phyloP scores from a whole-genome alignment of 139 green algal genomes.

The Chlamydomonas sphaeroides region DNA sequence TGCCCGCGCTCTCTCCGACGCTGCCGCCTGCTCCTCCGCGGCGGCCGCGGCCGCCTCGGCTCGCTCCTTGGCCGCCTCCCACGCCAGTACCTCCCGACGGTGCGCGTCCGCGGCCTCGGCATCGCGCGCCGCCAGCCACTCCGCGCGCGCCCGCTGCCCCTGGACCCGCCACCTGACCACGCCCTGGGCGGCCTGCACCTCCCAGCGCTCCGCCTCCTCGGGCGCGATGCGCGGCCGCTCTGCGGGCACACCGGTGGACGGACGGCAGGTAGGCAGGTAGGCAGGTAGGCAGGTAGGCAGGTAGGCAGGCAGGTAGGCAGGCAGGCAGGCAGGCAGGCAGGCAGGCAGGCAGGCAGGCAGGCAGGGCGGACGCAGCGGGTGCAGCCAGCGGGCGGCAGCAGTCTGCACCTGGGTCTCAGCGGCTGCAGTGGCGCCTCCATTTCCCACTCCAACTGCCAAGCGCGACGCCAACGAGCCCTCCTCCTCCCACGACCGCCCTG shows the following conservation, averaged over 20 bases:
- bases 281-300: no score
- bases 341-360: no score
- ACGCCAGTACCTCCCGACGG: constrained; percentile 6
- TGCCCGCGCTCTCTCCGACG: no score
- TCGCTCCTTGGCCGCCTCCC: constrained; percentile 21
- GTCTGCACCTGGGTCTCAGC: no score
- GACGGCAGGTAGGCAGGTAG: no score
- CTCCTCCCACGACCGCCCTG: background rate
- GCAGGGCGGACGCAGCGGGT: background rate
- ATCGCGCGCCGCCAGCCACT: constrained; percentile 11
- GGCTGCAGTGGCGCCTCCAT: no score
- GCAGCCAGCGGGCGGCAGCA: no score
- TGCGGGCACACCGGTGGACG: no score
- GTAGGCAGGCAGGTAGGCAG: no score
- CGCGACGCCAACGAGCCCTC: no score
- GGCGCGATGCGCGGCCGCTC: background rate
- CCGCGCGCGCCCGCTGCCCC: background rate
- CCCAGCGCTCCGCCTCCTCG: background rate
- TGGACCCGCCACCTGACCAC: background rate
- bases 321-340: no score
- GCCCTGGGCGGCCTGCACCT: background rate
- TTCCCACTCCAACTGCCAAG: no score
- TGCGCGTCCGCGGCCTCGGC: background rate
- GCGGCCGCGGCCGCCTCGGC: constrained; percentile 6
- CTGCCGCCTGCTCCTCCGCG: background rate